Evolutionary conservation across 345 rosid species (phyloP), one percentile per base, ranked within the genome.

Genomic region (Populus ilicifolia): DNA sequence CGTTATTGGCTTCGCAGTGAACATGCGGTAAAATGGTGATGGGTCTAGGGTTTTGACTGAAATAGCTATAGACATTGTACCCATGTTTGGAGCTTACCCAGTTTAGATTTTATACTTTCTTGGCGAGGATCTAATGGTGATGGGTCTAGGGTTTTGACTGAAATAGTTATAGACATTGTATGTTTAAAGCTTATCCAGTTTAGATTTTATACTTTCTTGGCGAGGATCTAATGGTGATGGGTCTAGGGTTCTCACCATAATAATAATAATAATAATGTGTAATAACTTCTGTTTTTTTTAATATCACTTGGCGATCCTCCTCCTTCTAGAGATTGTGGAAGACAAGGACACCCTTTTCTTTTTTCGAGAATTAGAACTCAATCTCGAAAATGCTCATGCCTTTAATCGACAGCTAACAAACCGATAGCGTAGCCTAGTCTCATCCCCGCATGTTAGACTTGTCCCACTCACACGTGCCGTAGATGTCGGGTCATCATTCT

Each of bases 351-450:
- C 2, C 21, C 20, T 25, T 9, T 71, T 70, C 2, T 9, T 71
- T 46, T 6, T 27, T 44, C 46, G 29, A 30, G n/a, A 25, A 50
- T 35, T 8, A 61, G 21, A 54, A 62, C 52, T 21, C 56, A 25
- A 54, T 80, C 71, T 70, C 63, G 38, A 76, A 76, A 46, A 76
- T 33, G 65, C 27, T 21, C 39, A 29, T 10, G 14, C 25, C 36
- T 65, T 77, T 56, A 52, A 44, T 72, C 68, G 77, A 75, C 75
- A 75, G 23, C 80, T 62, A 73, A 56, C 43, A 70, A 46, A 13
- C 17, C 0, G 17, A 46, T 46, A 46, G 18, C 52, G 17, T 46
- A 18, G 14, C 54, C 59, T 11, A 41, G 44, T 67, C 75, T 67
- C 63, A 50, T 65, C 46, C 23, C n/a, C n/a, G 14, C 72, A 25